These are phyloP conservation scores for Vigna unguiculata DNA, from an alignment of 306 rosid genomes.

Conservation along the genomic window DNA sequence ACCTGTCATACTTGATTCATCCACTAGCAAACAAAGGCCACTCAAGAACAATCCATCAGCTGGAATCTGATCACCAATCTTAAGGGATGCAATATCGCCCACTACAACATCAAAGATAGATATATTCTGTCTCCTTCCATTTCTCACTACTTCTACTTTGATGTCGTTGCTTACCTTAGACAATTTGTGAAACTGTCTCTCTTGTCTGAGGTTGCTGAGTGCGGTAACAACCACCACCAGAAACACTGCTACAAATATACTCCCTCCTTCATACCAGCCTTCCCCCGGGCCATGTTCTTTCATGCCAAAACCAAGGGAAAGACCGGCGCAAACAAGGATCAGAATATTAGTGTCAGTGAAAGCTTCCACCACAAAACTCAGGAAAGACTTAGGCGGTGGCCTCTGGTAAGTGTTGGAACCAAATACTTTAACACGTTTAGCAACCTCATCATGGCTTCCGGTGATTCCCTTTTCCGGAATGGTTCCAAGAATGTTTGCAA, in stretches of 20 bases:
- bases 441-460: slow-evolving; percentile 47
- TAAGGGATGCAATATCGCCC: slow-evolving; percentile 72
- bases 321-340: slow-evolving; percentile 78
- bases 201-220: slow-evolving; percentile 84
- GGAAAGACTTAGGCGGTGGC: slow-evolving; percentile 66
- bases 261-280: slow-evolving; percentile 96
- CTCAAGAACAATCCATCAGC: slow-evolving; percentile 80
- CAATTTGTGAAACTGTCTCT: slow-evolving; percentile 73
- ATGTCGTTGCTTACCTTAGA: slow-evolving; percentile 80
- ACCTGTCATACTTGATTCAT: slow-evolving; percentile 95
- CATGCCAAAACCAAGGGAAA: slow-evolving; percentile 86
- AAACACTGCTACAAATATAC: slow-evolving; percentile 74
- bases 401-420: slow-evolving; percentile 80
- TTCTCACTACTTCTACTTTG: slow-evolving; percentile 65
- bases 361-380: slow-evolving; percentile 71
- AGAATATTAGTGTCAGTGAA: slow-evolving; percentile 76
- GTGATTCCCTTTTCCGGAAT: slow-evolving; percentile 57
- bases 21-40: slow-evolving; percentile 76
- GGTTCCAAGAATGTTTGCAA: slow-evolving; percentile 53
- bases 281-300: slow-evolving; percentile 70
- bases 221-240: slow-evolving; percentile 77
- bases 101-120: slow-evolving; percentile 79
- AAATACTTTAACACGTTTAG: slow-evolving; percentile 43
- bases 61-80: slow-evolving; percentile 86
- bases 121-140: slow-evolving; percentile 60